A percentile compares a stretch with the other conserved stretches of the same genome.
Evolutionary conservation across 352 stramenopile species (phyloP).

Genomic region (Hyaloperonospora brassicae): DNA sequence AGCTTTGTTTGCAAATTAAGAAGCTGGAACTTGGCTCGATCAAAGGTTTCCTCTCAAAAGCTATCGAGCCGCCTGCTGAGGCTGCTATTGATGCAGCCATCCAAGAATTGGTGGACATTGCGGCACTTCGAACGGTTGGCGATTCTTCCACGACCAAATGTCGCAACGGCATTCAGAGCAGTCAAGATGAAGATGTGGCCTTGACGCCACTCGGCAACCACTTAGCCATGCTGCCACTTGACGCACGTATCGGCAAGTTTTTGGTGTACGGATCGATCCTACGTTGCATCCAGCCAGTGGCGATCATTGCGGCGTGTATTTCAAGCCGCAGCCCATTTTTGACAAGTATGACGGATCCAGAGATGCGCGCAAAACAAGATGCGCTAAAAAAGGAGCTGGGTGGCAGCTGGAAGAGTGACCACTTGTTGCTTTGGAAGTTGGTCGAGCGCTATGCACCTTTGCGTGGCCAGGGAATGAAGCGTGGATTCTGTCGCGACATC

Average conservation of each 20-base stretch:
- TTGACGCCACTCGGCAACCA: slow-evolving; percentile 92
- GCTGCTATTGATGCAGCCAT: slow-evolving; percentile 89
- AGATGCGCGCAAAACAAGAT: slow-evolving; percentile 49
- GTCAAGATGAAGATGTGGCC: slow-evolving; percentile 42
- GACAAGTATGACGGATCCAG: slow-evolving; percentile 58
- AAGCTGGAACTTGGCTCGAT: slow-evolving; percentile 73
- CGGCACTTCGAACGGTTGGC: slow-evolving; percentile 57
- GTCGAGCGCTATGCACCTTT: slow-evolving; percentile 60
- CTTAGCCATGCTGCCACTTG: slow-evolving; percentile 72
- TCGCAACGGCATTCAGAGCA: slow-evolving; percentile 2
- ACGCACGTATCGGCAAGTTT: slow-evolving; percentile 84
- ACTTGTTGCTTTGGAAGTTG: slow-evolving; percentile 70
- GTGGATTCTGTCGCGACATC: slow-evolving; percentile 58
- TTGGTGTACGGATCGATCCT: slow-evolving; percentile 83
- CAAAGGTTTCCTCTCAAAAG: slow-evolving; percentile 59
- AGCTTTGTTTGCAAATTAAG: slow-evolving; percentile 84
- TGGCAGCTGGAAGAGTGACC: slow-evolving; percentile 62
- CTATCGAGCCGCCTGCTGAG: slow-evolving; percentile 89
- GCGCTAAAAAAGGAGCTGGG: slow-evolving; percentile 60
- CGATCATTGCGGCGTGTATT: slow-evolving; percentile 76
- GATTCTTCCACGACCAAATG: slow-evolving; percentile 16
- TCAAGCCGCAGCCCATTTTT: slow-evolving; percentile 75
- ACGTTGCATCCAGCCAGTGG: slow-evolving; percentile 72
- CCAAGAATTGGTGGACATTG: slow-evolving; percentile 84
- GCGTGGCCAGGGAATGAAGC: slow-evolving; percentile 44